These are phyloP conservation scores for Phytophthora pistaciae DNA, from an alignment of 352 stramenopile species.

Conservation along the genomic window DNA sequence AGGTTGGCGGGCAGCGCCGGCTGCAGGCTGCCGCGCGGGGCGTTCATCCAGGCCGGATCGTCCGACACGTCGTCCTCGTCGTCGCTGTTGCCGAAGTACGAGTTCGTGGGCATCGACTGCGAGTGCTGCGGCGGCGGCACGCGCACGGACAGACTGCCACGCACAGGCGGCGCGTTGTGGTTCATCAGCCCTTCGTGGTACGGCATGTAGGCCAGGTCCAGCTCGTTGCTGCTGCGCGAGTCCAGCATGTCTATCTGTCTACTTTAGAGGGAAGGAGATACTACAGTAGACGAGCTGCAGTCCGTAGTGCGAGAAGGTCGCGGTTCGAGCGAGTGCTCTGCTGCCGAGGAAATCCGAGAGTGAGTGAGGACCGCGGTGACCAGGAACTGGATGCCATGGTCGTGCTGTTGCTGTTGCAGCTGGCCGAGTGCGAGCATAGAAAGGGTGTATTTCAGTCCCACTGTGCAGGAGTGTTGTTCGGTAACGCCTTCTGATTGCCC, in stretches of 20 bases:
- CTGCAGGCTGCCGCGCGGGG: slow-evolving; percentile 66
- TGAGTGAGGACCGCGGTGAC: slow-evolving; percentile 9
- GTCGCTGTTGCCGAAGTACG: slow-evolving; percentile 45
- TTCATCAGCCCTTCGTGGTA: slow-evolving; percentile 62
- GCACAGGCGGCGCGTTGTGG: slow-evolving; percentile 43
- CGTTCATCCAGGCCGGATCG: slow-evolving; percentile 77
- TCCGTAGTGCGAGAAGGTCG: background rate
- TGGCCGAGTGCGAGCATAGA: background rate
- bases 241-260: slow-evolving; percentile 29
- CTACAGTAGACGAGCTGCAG: background rate
- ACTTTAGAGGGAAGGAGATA: background rate
- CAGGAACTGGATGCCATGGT: slow-evolving; percentile 2
- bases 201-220: slow-evolving; percentile 56
- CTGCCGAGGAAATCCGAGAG: slow-evolving; percentile 25
- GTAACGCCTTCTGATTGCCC: background rate
- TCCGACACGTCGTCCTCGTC: slow-evolving; percentile 77
- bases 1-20: slow-evolving; percentile 57
- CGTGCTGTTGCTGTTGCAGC: slow-evolving; percentile 26
- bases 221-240: slow-evolving; percentile 32
- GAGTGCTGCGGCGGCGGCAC: slow-evolving; percentile 30
- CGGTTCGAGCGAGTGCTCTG: background rate
- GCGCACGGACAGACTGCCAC: slow-evolving; percentile 45
- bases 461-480: background rate
- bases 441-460: background rate
- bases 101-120: slow-evolving; percentile 28